Base-by-base conservation (phyloP, 768 basidiomycete genomes). In the Leccinum uliginosum region DNA sequence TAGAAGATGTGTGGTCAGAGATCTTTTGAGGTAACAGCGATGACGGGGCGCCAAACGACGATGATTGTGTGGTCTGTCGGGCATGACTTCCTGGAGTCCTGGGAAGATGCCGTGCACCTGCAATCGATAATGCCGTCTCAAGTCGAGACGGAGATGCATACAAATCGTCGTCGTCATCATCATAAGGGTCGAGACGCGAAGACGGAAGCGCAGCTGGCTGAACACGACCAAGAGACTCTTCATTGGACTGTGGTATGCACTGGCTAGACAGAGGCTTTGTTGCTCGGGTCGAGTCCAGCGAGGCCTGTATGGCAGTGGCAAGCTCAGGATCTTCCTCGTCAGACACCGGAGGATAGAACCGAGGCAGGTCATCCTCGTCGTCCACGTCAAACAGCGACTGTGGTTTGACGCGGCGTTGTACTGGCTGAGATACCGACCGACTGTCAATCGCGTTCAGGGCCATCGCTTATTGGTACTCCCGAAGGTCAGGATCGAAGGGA, bases 81-180 rank as follows among this genome's bases (percentile, higher is more conserved):
- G 50, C 19, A 46, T 57, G 55, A 27, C 32, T 54, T 40, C 61
- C 61, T 1, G 65, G 53, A 10, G 56, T 26, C 30, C 45, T 63
- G 45, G 62, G 69, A 10, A 71, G 68, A 14, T 76, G 75, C 6
- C 78, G 77, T 8, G 85, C 78, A 52, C 84, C 84, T 17, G 82
- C 89, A 44, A 90, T 83, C 10, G 86, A 79, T 27, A 90, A 69
- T 1, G 80, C 84, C 1, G 86, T 86, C 62, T 85, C 84, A n/a
- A 89, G 71, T 19, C 84, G 77, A 21, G 78, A 77, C 1, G 80
- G 84, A 3, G 79, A 78, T 30, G 78, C 72, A 23, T 78, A 78
- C 19, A 82, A 69, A 50, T 84, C 80, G 8, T 81, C 78, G 32
- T 77, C 76, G n/a, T 74, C 76, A 14, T n/a, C n/a, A n/a, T 74